Percentiles rank a stretch among this genome's conserved stretches.
phyloP scores from a whole-genome alignment of 768 basidiomycete genomes.

The Suillus brevipes region DNA sequence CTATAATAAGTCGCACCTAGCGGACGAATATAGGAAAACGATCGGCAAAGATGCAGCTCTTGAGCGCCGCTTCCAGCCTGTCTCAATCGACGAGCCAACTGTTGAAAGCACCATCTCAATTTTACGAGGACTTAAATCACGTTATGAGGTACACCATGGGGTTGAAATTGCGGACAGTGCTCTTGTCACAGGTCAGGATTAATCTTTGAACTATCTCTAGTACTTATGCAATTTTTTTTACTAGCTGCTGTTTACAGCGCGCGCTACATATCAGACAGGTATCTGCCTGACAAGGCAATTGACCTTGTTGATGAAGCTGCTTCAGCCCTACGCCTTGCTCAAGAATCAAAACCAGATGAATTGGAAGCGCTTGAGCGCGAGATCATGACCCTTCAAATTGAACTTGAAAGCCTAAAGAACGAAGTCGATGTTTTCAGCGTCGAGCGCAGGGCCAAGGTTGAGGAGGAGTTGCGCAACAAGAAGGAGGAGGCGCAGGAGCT shows the following conservation, averaged over 20 bases:
- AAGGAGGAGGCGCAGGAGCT: constrained; percentile 62
- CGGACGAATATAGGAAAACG: constrained; percentile 88
- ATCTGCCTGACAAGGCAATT: constrained; percentile 88
- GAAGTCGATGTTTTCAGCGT: constrained; percentile 83
- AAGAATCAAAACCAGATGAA: constrained; percentile 85
- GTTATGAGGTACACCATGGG: constrained; percentile 91
- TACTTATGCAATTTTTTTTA: background rate
- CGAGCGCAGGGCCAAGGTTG: constrained; percentile 68
- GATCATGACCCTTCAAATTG: constrained; percentile 85
- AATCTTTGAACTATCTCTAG: background rate
- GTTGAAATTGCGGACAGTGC: constrained; percentile 90
- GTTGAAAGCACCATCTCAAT: constrained; percentile 86
- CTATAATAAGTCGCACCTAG: constrained; percentile 30
- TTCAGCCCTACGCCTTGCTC: constrained; percentile 80
- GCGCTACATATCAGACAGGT: constrained; percentile 85
- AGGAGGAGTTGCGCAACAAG: constrained; percentile 59
- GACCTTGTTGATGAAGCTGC: constrained; percentile 94
- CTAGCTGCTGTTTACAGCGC: constrained; percentile 81
- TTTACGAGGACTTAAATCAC: constrained; percentile 78
- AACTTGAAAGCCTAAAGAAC: constrained; percentile 85
- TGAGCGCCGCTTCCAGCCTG: constrained; percentile 88
- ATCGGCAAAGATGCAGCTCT: constrained; percentile 92
- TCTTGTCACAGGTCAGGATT: constrained; percentile 70
- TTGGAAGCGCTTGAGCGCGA: constrained; percentile 81
- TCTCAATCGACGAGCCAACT: constrained; percentile 85